Percentiles rank a stretch among this genome's conserved stretches.
phyloP scores from a whole-genome alignment of 108 stramenopile genomes.

The Chaetoceros tenuissimus region DNA sequence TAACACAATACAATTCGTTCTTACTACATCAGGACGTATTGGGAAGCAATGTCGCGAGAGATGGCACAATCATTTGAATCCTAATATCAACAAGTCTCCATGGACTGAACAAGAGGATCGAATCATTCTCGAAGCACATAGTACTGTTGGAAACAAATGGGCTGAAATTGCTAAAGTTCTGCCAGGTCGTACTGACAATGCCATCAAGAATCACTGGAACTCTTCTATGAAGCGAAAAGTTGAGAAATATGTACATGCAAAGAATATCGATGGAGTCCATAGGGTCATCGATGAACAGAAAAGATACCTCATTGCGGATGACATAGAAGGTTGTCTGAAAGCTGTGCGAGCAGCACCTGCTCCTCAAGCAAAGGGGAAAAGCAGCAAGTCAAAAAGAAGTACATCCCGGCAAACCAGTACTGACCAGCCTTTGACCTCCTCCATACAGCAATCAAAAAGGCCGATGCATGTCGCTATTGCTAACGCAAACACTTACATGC shows the following conservation, averaged over 20 bases:
- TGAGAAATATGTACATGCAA: constrained; percentile 64
- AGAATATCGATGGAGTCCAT: constrained; percentile 26
- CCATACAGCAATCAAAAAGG: neutral
- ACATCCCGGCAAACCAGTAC: neutral
- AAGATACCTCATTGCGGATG: constrained; percentile 50
- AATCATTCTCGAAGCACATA: constrained; percentile 71
- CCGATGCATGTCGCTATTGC: neutral
- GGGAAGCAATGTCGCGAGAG: constrained; percentile 99
- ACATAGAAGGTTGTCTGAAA: constrained; percentile 62
- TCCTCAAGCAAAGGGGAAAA: neutral
- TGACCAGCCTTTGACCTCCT: neutral
- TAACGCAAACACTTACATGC: neutral
- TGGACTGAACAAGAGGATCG: constrained; percentile 89
- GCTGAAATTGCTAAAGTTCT: constrained; percentile 86
- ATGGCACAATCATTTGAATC: constrained; percentile 99
- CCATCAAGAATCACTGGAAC: constrained; percentile 98
- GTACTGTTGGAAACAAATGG: constrained; percentile 85
- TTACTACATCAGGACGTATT: constrained; percentile 60
- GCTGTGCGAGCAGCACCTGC: constrained; percentile 34
- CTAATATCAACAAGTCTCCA: constrained; percentile 76
- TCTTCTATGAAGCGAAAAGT: constrained; percentile 87
- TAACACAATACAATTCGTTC: constrained; percentile 34
- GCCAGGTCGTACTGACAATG: constrained; percentile 91
- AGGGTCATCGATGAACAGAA: constrained; percentile 33
- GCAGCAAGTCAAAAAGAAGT: neutral